Evolutionary conservation across 331 rosid genomes (phyloP).

Genomic region (Malus hybrid): DNA sequence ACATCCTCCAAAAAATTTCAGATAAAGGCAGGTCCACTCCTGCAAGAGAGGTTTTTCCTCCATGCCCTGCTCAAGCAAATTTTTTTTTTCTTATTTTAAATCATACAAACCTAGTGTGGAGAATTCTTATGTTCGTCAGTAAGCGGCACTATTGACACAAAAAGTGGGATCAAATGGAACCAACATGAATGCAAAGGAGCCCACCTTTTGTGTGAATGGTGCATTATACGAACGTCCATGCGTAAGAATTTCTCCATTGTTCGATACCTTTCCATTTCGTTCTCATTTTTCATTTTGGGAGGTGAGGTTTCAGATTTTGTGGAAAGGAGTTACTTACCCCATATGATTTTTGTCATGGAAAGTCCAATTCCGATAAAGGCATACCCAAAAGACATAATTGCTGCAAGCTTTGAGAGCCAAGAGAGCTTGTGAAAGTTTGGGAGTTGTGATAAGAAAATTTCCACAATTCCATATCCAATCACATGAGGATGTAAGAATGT

Average conservation of each 20-base stretch:
- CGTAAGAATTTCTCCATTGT: no score
- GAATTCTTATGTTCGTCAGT: not conserved
- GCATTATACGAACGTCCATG: not conserved
- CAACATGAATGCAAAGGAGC: not conserved
- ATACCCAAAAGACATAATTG: slow-evolving; percentile 51
- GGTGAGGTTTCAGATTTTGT: no score
- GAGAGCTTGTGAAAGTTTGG: slow-evolving; percentile 41
- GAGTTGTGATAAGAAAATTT: slow-evolving; percentile 53
- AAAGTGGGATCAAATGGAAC: not conserved
- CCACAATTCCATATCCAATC: slow-evolving; percentile 38
- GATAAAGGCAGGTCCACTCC: slow-evolving; percentile 27
- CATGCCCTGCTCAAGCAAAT: slow-evolving; percentile 29
- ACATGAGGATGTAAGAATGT: slow-evolving; percentile 15
- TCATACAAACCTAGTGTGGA: not conserved
- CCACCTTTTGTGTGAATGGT: not conserved
- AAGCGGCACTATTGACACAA: not conserved
- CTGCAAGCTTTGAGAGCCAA: slow-evolving; percentile 49
- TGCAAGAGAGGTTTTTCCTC: slow-evolving; percentile 22
- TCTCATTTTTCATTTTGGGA: no score
- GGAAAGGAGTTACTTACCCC: slow-evolving; percentile 16
- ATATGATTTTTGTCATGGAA: slow-evolving; percentile 28
- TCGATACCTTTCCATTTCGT: no score
- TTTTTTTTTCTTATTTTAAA: no score
- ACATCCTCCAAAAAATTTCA: slow-evolving; percentile 49
- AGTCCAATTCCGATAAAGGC: slow-evolving; percentile 43